These are phyloP conservation scores for Lomentospora prolificans DNA, from an alignment of 2,329 filamentous ascomycete genomes.

Conservation along the genomic window DNA sequence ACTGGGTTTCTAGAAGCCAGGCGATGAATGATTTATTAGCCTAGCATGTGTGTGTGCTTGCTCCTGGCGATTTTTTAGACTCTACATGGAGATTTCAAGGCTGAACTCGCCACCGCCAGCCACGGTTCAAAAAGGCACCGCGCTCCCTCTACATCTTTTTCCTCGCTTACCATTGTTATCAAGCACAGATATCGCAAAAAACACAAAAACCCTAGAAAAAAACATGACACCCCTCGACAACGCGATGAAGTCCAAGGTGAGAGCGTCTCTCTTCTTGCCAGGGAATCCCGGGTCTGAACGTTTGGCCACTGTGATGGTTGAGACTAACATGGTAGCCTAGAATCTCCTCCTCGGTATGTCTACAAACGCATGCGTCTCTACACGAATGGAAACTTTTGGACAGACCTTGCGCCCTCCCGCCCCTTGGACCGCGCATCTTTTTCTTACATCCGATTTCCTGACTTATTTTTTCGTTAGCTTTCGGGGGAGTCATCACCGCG, in stretches of 20 bases:
- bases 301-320: conserved; percentile 9
- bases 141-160: neutral
- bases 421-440: neutral
- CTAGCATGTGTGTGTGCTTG: no score
- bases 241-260: conserved; percentile 60
- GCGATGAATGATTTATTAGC: neutral
- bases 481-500: conserved; percentile 71
- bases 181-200: neutral
- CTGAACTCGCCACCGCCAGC: neutral
- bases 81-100: no score
- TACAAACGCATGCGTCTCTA: no score
- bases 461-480: conserved; percentile 38
- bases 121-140: neutral
- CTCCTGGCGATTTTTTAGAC: no score
- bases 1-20: neutral
- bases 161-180: neutral
- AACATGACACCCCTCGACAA: conserved; percentile 51
- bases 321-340: conserved; percentile 27
- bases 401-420: conserved; percentile 10
- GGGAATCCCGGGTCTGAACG: neutral
- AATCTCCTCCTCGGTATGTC: conserved; percentile 59
- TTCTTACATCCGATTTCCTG: neutral
- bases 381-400: no score
- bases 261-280: conserved; percentile 8
- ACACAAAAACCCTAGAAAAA: neutral